Conservation (phyloP, 2,329 filamentous ascomycete genomes). For the Pseudogymnoascus pannorum region DNA sequence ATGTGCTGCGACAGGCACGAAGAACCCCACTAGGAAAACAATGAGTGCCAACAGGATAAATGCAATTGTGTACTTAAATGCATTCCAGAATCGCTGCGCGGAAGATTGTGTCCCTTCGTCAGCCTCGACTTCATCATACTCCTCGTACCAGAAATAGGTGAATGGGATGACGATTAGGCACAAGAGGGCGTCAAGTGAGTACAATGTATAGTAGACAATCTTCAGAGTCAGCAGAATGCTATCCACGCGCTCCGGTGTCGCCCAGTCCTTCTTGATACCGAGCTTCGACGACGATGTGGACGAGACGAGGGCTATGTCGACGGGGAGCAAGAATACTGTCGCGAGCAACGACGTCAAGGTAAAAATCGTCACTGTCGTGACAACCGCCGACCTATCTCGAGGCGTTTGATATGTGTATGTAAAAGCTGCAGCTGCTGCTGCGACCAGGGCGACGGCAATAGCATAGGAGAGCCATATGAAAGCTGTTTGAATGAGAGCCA, state of each 20-base stretch:
- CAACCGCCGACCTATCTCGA: slow-evolving; percentile 72
- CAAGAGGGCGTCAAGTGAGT: slow-evolving; percentile 82
- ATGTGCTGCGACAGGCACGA: slow-evolving; percentile 72
- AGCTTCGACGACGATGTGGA: slow-evolving; percentile 70
- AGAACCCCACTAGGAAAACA: slow-evolving; percentile 88
- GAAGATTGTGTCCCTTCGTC: slow-evolving; percentile 71
- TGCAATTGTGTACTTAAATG: slow-evolving; percentile 81
- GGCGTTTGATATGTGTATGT: slow-evolving; percentile 89
- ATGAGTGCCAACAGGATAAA: slow-evolving; percentile 75
- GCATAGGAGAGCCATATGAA: slow-evolving; percentile 95
- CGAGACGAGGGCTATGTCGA: slow-evolving; percentile 91
- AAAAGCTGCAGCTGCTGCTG: slow-evolving; percentile 73
- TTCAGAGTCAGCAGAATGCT: slow-evolving; percentile 74
- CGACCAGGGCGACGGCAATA: slow-evolving; percentile 68
- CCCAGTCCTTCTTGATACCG: slow-evolving; percentile 90
- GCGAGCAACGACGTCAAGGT: slow-evolving; percentile 82
- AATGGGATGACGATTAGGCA: slow-evolving; percentile 90
- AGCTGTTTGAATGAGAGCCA: slow-evolving; percentile 67
- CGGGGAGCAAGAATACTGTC: slow-evolving; percentile 84
- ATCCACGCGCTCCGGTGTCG: slow-evolving; percentile 71
- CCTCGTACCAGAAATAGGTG: slow-evolving; percentile 96
- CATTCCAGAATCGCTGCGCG: slow-evolving; percentile 67
- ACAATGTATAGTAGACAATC: slow-evolving; percentile 86
- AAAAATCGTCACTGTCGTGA: slow-evolving; percentile 78
- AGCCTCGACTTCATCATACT: slow-evolving; percentile 85